phyloP scores from a whole-genome alignment of 116 monocot species.

The Zostera marina region DNA sequence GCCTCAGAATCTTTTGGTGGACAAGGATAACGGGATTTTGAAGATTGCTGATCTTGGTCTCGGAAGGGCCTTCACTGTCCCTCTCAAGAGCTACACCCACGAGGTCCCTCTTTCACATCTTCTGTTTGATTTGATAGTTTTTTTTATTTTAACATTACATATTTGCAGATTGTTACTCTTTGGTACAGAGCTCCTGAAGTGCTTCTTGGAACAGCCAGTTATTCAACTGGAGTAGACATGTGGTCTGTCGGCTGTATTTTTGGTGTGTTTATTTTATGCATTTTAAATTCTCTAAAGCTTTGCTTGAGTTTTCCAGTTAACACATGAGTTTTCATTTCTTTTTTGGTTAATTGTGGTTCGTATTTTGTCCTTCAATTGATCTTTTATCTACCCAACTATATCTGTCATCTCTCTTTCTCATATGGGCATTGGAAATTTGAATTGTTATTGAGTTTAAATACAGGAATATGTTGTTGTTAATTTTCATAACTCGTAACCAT shows the following conservation, averaged over 20 bases:
- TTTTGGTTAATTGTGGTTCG: neutral
- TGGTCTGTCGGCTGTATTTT: slow-evolving; percentile 99
- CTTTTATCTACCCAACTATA: neutral
- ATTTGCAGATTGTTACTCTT: slow-evolving; percentile 82
- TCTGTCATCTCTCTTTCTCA: too few species aligned
- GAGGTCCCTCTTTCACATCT: slow-evolving; percentile 28
- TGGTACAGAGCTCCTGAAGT: slow-evolving; percentile 99
- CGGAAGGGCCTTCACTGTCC: slow-evolving; percentile 75
- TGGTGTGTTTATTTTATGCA: slow-evolving; percentile 27
- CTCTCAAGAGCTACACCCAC: slow-evolving; percentile 95
- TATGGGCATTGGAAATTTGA: too few species aligned
- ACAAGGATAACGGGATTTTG: slow-evolving; percentile 82
- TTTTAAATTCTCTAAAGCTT: neutral
- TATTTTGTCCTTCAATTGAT: neutral
- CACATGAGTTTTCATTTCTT: neutral
- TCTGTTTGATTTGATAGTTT: neutral
- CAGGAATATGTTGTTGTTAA: too few species aligned
- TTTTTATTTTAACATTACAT: neutral
- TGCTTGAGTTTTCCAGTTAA: too few species aligned
- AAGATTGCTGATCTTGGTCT: slow-evolving; percentile 99
- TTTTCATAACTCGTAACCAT: too few species aligned
- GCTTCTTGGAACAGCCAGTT: slow-evolving; percentile 68
- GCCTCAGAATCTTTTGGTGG: slow-evolving; percentile 91
- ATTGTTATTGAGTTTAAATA: too few species aligned
- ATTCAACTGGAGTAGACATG: slow-evolving; percentile 91